Evolutionary conservation across 1,139 yeast species (phyloP), one percentile per base, ranked within the genome.

Genomic region (Yamadazyma sp.): DNA sequence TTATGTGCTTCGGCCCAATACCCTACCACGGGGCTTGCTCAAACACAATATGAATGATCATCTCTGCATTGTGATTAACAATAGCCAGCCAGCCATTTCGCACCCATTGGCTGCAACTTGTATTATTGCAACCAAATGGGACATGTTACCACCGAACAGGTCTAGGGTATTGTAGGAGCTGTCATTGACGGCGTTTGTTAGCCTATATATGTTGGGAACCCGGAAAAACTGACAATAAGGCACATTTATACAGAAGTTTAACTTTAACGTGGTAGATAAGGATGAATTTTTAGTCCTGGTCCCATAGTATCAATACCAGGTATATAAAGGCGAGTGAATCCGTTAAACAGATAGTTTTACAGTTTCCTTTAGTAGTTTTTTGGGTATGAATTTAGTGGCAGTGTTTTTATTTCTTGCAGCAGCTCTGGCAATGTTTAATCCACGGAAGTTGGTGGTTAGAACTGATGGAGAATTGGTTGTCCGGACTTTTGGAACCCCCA

Each of bases 381-480:
- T 20, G 9, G 22, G 12, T 7, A 27, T 27, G 29, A 15, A 27
- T 14, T 27, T 27, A 4, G 13, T 15, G 4, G 18, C 15, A 4
- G 18, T 27, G 6, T 27, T 27, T 12, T 15, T 27, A 3, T 7
- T 33, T 9, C 4, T 33, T n/a, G 35, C 34, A 6, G 26, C 35
- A 11, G 21, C 27, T 14, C 18, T 31, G 18, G 34, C 41, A 14
- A 23, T 41, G n/a, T 41, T 41, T 29, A 38, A 30, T 21, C 44
- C 44, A 10, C n/a, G 22, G 4, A 38, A 33, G 22, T 28, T 38
- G 15, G 18, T 26, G 7, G 39, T 34, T 12, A 15, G 16, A 3
- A 26, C 28, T 1, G 43, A 29, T 15, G 30, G 37, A 13, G 28
- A 23, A 18, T 22, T 38, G 23, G 29, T 23, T 3, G 29, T 27